A percentile compares a stretch with the other conserved stretches of the same genome.
Evolutionary conservation across 2,329 filamentous ascomycete genomes (phyloP).

Genomic region (Neoarthrinium moseri): DNA sequence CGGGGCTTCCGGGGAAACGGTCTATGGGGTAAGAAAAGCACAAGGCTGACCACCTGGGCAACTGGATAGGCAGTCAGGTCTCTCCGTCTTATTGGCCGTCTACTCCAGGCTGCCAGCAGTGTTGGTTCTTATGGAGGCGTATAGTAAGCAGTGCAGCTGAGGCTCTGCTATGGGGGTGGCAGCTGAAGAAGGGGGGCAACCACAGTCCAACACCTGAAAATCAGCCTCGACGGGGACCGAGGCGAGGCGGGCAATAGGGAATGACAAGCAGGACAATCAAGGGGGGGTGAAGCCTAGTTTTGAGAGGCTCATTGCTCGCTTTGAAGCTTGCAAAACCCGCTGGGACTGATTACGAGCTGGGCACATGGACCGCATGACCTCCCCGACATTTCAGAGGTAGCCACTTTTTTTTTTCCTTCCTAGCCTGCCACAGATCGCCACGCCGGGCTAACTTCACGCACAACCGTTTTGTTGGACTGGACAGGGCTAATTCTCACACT

Average conservation of each 20-base stretch:
- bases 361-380: constrained; percentile 1
- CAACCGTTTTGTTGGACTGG: background rate
- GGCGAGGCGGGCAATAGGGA: background rate
- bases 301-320: background rate
- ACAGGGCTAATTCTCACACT: background rate
- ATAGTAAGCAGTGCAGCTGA: background rate
- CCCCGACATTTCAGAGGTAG: background rate
- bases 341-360: background rate
- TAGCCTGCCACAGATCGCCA: background rate
- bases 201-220: background rate
- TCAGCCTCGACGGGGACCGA: background rate
- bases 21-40: background rate
- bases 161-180: background rate
- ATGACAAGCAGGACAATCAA: background rate
- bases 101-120: background rate
- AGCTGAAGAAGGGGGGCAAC: background rate
- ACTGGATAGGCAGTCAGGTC: background rate
- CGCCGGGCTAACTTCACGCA: background rate
- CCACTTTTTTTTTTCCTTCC: constrained; percentile 5
- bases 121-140: too few species aligned
- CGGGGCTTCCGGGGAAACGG: background rate
- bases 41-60: background rate
- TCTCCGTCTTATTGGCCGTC: background rate
- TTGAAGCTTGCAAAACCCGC: background rate
- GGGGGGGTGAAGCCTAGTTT: constrained; percentile 4